Base-by-base conservation (phyloP, 805 yeast genomes). In the Wickerhamomyces xylosicus region DNA sequence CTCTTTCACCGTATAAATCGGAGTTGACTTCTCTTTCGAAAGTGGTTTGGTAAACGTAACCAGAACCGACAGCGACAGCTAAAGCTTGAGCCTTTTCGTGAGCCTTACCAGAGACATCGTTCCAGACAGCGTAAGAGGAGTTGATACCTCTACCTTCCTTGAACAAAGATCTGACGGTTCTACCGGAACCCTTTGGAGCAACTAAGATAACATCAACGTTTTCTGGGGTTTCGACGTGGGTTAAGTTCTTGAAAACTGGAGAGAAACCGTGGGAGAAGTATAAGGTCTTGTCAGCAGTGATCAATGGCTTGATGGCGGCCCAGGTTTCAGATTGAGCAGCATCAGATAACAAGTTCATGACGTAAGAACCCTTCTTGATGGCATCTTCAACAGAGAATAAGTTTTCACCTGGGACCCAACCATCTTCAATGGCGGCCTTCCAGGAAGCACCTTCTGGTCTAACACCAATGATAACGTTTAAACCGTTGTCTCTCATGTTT, bases 121-220 rank as follows among this genome's bases (percentile, higher is more conserved):
- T 94, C 96, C 96, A 92, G 65, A 92, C 96, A 55, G 98, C 98
- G 72, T 85, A 92, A 42, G 97, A 90, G 40, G 98, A 92, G 90
- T 92, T 92, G 68, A 92, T 92, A 78, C 98, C 98, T 73, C 98
- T 89, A 66, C 98, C 98, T 76, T 92, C 98, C 77, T 92, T 90
- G 92, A 92, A 92, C 61, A 92, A 74, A 48, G 97, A 82, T 79
- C 98, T 85, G 56, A 92, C 98, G 57, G 98, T 92, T 77, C 98
- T 87, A 73, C 98, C 98, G 49, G 97, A 90, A 66, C 98, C 98
- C 84, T 92, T 92, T 73, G 98, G 98, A 68, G 98, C 98, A 62
- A 90, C 98, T 63, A 92, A 77, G 72, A 92, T 92, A 54, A 89
- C 97, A 62, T 92, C 98, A 53, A 92, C 77, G 71, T 90, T 84